Conservation (phyloP, 371 early-diverging fungal genomes). For the Haplosporangium sp. region DNA sequence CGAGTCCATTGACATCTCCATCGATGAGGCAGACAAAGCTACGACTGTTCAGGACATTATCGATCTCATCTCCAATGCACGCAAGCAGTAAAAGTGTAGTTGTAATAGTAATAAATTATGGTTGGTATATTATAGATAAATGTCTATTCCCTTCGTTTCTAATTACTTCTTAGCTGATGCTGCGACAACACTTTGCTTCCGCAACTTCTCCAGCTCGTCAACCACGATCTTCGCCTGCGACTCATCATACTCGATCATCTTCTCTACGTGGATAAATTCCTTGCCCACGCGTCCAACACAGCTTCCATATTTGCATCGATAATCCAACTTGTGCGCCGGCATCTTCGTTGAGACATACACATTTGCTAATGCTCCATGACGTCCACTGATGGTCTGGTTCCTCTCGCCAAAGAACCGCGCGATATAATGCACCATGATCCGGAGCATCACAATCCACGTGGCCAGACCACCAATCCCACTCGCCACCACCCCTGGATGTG, state of each 20-base stretch:
- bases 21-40: slow-evolving; percentile 32
- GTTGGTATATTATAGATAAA: too few relatives aligned
- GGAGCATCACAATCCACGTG: slow-evolving; percentile 56
- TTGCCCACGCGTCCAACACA: slow-evolving; percentile 9
- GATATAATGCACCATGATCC: slow-evolving; percentile 61
- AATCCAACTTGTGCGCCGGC: slow-evolving; percentile 56
- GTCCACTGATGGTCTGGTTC: slow-evolving; percentile 70
- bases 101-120: too few relatives aligned
- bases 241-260: slow-evolving; percentile 39
- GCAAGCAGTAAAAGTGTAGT: background rate
- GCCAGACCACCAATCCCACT: slow-evolving; percentile 70
- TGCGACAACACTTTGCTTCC: too few relatives aligned
- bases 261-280: slow-evolving; percentile 27
- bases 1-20: slow-evolving; percentile 15
- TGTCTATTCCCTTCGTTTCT: too few relatives aligned
- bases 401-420: slow-evolving; percentile 63
- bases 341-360: slow-evolving; percentile 62
- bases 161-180: too few relatives aligned
- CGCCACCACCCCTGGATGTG: slow-evolving; percentile 81
- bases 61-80: slow-evolving; percentile 7
- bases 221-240: slow-evolving; percentile 22
- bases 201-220: slow-evolving; percentile 31
- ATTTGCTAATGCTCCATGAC: slow-evolving; percentile 65
- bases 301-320: slow-evolving; percentile 32
- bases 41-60: slow-evolving; percentile 27